A percentile compares a stretch with the other conserved stretches of the same genome.
Conservation (phyloP, 1,284 basidiomycete species). For the Pseudozyma thailandica region DNA sequence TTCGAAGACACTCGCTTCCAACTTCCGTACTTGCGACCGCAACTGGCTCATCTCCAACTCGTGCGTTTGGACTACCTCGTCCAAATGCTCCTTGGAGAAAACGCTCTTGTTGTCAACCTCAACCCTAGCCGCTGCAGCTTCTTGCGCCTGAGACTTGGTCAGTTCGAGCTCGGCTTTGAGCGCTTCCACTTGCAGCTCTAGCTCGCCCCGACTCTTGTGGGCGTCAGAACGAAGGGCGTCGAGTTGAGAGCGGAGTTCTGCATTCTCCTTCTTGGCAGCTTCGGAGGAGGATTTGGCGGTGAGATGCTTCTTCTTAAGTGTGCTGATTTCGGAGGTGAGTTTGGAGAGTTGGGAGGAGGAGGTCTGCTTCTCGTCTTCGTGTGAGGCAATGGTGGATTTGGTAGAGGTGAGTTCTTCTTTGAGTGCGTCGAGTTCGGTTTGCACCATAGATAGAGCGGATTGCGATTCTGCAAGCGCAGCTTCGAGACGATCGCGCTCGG, state of each 20-base stretch:
- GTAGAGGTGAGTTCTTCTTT: constrained; percentile 15
- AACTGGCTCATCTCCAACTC: constrained; percentile 50
- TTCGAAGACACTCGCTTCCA: constrained; percentile 56
- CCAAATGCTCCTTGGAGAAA: constrained; percentile 45
- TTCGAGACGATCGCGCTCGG: constrained; percentile 19
- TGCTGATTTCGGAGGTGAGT: constrained; percentile 25
- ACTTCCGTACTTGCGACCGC: constrained; percentile 51
- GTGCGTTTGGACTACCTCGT: constrained; percentile 47
- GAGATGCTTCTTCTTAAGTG: constrained; percentile 48
- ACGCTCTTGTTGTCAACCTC: constrained; percentile 38
- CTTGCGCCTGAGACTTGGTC: constrained; percentile 6
- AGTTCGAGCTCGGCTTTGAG: constrained; percentile 32
- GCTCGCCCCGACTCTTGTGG: constrained; percentile 2
- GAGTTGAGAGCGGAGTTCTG: constrained; percentile 25
- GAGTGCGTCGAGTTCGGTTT: constrained; percentile 10
- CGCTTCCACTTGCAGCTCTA: constrained; percentile 20
- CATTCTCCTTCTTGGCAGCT: constrained; percentile 46
- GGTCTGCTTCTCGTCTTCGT: constrained; percentile 13
- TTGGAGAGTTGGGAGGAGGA: constrained; percentile 15
- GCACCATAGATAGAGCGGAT: constrained; percentile 4
- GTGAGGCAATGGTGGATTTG: constrained; percentile 1
- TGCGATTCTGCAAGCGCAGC: constrained; percentile 12
- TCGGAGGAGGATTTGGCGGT: constrained; percentile 44
- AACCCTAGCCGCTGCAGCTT: constrained; percentile 11
- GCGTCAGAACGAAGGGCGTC: constrained; percentile 7